Conservation (phyloP, 176 grass and related monocot genomes). For the sorghum (Sorghum bicolor) region DNA sequence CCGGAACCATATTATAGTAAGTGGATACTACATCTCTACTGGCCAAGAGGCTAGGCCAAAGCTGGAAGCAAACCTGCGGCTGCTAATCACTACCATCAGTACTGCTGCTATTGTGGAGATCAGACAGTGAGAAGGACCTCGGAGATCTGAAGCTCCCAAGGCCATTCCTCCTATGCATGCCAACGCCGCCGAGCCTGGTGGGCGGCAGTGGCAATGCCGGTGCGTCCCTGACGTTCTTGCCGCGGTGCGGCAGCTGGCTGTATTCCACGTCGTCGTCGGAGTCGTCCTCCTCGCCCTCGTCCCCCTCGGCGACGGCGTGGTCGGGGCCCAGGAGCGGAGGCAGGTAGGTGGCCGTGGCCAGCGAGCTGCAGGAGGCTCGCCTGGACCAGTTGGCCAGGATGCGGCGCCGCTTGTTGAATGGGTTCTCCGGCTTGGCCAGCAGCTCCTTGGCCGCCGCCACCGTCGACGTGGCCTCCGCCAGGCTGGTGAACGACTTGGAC, state of each 20-base stretch:
- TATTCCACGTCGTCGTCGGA: conserved; percentile 2
- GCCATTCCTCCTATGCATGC: conserved; percentile 13
- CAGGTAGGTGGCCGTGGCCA: conserved; percentile 44
- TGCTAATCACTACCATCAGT: conserved; percentile 17
- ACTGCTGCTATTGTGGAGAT: conserved; percentile 40
- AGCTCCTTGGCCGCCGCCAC: conserved; percentile 45
- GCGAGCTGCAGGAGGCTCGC: conserved; percentile 67
- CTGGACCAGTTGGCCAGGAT: conserved; percentile 52
- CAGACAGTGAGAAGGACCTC: conserved; percentile 64
- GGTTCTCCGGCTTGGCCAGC: conserved; percentile 80
- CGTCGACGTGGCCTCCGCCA: conserved; percentile 50
- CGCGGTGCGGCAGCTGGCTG: not conserved
- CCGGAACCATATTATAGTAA: conserved; percentile 31
- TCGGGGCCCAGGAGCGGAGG: conserved; percentile 44
- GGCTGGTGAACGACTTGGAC: conserved; percentile 75
- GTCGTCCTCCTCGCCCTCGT: conserved; percentile 51
- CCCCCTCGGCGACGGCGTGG: conserved; percentile 47
- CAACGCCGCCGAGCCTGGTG: not conserved
- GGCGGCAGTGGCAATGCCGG: conserved; percentile 55
- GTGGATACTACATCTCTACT: conserved; percentile 29
- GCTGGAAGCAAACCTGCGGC: conserved; percentile 18
- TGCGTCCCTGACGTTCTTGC: conserved; percentile 38
- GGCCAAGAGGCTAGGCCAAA: not conserved
- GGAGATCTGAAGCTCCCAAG: conserved; percentile 43
- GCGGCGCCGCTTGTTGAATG: conserved; percentile 86